phyloP scores from a whole-genome alignment of 371 early-diverging fungal genomes.

The Mortierella sp. region DNA sequence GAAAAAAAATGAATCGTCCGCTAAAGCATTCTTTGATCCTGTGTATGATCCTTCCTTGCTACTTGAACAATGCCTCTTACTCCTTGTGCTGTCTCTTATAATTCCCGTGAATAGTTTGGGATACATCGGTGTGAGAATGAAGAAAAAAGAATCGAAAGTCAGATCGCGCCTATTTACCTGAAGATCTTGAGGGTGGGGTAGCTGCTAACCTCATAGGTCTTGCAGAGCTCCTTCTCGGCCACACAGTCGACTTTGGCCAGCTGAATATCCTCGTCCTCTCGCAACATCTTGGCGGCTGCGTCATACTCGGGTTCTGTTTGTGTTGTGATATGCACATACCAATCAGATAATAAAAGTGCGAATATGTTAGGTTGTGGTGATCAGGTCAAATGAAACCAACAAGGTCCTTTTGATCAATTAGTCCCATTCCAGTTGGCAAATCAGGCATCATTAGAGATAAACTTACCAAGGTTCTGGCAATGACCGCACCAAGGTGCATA shows the following conservation, averaged over 20 bases:
- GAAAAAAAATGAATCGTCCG: too few species aligned
- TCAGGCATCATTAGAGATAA: background rate
- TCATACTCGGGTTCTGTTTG: conserved; percentile 91
- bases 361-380: background rate
- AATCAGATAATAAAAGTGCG: background rate
- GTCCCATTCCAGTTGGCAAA: background rate
- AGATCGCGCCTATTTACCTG: conserved; percentile 26
- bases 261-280: conserved; percentile 68
- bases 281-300: conserved; percentile 84
- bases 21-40: background rate
- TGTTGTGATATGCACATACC: background rate
- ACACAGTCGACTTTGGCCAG: conserved; percentile 97
- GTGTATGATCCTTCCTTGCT: background rate
- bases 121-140: background rate
- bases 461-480: conserved; percentile 83
- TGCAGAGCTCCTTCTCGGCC: conserved; percentile 82
- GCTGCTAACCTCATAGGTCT: conserved; percentile 82
- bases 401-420: background rate
- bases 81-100: background rate
- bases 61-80: background rate
- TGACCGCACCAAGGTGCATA: conserved; percentile 97
- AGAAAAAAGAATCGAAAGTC: background rate
- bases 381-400: background rate
- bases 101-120: background rate
- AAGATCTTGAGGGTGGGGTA: conserved; percentile 96